phyloP scores from a whole-genome alignment of 2,329 filamentous ascomycete species.

The Fusarium sororula region DNA sequence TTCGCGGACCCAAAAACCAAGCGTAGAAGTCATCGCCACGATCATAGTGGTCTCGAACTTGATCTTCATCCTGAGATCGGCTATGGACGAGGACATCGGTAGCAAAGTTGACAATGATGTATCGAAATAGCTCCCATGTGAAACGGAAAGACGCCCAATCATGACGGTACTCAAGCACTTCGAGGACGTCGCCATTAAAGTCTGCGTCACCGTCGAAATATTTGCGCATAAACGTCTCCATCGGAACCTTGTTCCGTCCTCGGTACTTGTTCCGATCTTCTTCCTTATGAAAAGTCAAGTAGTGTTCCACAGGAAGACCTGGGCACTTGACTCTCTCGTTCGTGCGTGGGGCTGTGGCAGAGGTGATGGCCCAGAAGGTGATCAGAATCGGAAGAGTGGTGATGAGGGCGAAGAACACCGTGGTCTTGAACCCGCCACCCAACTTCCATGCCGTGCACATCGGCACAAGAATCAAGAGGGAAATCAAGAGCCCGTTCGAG shows the following conservation, averaged over 20 bases:
- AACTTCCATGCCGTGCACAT: slow-evolving; percentile 71
- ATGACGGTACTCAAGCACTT: slow-evolving; percentile 88
- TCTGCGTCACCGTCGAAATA: slow-evolving; percentile 93
- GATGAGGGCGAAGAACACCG: slow-evolving; percentile 85
- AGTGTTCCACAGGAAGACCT: slow-evolving; percentile 86
- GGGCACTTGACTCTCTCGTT: slow-evolving; percentile 89
- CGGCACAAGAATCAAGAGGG: neutral
- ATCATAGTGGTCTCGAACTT: slow-evolving; percentile 95
- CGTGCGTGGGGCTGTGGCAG: slow-evolving; percentile 81
- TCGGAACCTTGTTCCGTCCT: slow-evolving; percentile 79
- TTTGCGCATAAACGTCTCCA: slow-evolving; percentile 94
- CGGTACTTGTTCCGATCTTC: slow-evolving; percentile 68
- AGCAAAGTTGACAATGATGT: slow-evolving; percentile 83
- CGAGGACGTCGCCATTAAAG: slow-evolving; percentile 88
- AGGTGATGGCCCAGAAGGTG: slow-evolving; percentile 81
- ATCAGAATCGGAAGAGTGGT: slow-evolving; percentile 80
- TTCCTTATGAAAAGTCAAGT: slow-evolving; percentile 77
- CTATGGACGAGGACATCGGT: slow-evolving; percentile 90
- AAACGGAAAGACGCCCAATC: slow-evolving; percentile 95
- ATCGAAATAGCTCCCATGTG: slow-evolving; percentile 82
- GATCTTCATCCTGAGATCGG: slow-evolving; percentile 91
- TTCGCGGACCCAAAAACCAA: slow-evolving; percentile 95
- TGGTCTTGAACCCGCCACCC: slow-evolving; percentile 82
- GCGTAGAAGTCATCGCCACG: slow-evolving; percentile 95
- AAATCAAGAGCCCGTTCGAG: slow-evolving; percentile 5